Evolutionary conservation across 2,329 filamentous ascomycete species (phyloP).

Genomic region (Cytospora chrysosperma): DNA sequence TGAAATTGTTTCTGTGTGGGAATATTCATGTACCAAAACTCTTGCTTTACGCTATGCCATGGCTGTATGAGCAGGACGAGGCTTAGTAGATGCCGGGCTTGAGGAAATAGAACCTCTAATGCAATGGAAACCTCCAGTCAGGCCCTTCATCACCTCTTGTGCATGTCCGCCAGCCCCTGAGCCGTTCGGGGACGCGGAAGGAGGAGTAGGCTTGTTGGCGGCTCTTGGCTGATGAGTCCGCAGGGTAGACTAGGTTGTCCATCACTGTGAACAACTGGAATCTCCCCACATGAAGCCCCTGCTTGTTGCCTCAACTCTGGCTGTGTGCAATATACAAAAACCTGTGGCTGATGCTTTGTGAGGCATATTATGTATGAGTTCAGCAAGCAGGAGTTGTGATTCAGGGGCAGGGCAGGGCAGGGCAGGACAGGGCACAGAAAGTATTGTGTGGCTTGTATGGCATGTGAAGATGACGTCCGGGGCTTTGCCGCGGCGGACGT

Average conservation of each 20-base stretch:
- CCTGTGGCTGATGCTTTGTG: not conserved
- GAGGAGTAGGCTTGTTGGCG: not conserved
- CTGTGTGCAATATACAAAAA: too few species aligned
- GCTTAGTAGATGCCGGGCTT: constrained; percentile 3
- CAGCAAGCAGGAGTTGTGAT: not conserved
- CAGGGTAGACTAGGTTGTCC: not conserved
- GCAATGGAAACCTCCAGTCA: constrained; percentile 1
- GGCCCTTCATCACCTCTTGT: not conserved
- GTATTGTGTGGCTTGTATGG: not conserved
- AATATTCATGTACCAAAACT: constrained; percentile 9
- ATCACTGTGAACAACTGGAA: not conserved
- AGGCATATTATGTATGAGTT: not conserved
- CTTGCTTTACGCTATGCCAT: not conserved
- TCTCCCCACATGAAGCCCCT: not conserved
- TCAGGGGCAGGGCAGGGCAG: not conserved
- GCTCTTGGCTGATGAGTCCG: not conserved
- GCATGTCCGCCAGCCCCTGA: not conserved
- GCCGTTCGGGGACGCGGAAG: constrained; percentile 8
- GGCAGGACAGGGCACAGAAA: not conserved
- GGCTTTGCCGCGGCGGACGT: not conserved
- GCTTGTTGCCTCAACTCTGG: not conserved
- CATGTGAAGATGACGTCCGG: constrained; percentile 20
- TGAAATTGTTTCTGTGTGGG: constrained; percentile 6
- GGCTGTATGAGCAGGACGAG: constrained; percentile 7
- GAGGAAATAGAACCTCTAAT: constrained; percentile 13